Conservation (phyloP, 176 grass and related monocot species). For the Melocanna baccifera region DNA sequence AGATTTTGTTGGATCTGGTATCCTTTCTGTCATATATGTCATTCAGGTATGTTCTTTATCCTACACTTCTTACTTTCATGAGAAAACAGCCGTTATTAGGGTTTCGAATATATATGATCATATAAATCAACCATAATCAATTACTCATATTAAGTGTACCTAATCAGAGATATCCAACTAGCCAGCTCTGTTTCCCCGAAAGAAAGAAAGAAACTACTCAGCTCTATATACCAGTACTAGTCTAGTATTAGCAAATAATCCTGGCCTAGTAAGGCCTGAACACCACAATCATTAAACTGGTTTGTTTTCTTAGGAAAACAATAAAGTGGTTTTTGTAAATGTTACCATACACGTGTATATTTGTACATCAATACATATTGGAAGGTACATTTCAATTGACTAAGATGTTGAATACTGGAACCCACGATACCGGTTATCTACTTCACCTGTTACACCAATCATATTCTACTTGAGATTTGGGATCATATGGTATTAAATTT, state of each 20-base stretch:
- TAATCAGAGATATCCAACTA: slow-evolving; percentile 2
- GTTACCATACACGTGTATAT: background rate
- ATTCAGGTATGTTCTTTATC: background rate
- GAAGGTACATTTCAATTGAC: background rate
- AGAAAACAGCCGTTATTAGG: background rate
- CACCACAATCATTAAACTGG: background rate
- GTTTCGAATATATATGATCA: background rate
- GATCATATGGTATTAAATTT: background rate
- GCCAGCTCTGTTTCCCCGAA: background rate
- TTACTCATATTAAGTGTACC: background rate
- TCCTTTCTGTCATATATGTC: background rate
- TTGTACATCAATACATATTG: background rate
- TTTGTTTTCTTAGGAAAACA: no score
- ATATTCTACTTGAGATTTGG: background rate
- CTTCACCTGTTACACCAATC: background rate
- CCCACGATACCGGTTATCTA: background rate
- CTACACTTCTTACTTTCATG: background rate
- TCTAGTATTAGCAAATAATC: no score
- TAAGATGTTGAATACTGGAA: background rate
- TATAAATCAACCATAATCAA: background rate
- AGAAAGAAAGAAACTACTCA: background rate
- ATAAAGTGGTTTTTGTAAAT: background rate
- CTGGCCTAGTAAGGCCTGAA: background rate
- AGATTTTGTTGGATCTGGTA: background rate
- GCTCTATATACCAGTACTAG: background rate